These are phyloP conservation scores for Diaporthe citriasiana DNA, from an alignment of 2,329 filamentous ascomycete species.

Conservation along the genomic window DNA sequence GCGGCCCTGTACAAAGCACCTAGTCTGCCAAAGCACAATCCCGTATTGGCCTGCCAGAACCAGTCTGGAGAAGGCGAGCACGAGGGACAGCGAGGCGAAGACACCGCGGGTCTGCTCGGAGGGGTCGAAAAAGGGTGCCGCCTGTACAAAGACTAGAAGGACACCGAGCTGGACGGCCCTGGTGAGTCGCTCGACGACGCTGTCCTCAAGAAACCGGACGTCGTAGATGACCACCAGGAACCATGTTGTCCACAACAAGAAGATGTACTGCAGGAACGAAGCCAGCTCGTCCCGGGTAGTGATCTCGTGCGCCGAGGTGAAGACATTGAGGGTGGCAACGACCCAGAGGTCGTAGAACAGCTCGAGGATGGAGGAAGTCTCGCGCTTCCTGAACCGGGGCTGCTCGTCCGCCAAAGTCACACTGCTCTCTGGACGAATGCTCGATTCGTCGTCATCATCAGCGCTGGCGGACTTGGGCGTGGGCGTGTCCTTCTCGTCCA, in stretches of 20 bases:
- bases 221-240: constrained; percentile 25
- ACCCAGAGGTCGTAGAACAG: constrained; percentile 30
- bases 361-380: constrained; percentile 26
- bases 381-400: constrained; percentile 30
- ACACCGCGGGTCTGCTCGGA: constrained; percentile 9
- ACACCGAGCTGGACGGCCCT: constrained; percentile 24
- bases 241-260: constrained; percentile 31
- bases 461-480: not conserved
- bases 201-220: constrained; percentile 29
- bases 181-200: constrained; percentile 29
- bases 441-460: constrained; percentile 14
- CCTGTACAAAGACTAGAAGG: constrained; percentile 21
- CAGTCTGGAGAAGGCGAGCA: constrained; percentile 10
- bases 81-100: constrained; percentile 32
- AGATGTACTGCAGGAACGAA: constrained; percentile 30
- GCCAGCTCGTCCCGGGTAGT: constrained; percentile 21
- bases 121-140: constrained; percentile 16
- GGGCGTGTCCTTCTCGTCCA: constrained; percentile 19
- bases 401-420: constrained; percentile 7
- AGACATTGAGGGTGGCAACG: constrained; percentile 29
- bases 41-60: constrained; percentile 31
- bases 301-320: constrained; percentile 28
- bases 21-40: constrained; percentile 28
- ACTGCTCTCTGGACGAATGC: not conserved
- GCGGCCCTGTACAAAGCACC: constrained; percentile 15